These are phyloP conservation scores for Yamadazyma songkhlaensis DNA, from an alignment of 1,139 yeast species.

Conservation along the genomic window DNA sequence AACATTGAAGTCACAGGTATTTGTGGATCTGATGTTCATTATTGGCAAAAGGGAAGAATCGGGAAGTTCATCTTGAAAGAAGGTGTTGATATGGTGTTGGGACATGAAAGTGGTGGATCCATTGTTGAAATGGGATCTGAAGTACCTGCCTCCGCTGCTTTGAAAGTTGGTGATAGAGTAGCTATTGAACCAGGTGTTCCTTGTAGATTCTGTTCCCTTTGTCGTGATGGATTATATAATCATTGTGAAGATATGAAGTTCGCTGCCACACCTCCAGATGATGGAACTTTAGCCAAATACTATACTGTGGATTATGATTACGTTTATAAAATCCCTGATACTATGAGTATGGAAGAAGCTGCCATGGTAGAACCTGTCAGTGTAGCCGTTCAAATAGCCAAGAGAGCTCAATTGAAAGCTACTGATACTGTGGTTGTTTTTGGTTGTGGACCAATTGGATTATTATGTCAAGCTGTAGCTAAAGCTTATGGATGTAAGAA, in stretches of 20 bases:
- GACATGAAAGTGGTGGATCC: constrained; percentile 75
- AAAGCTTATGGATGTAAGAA: constrained; percentile 29
- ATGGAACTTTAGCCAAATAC: constrained; percentile 64
- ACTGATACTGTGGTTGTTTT: constrained; percentile 26
- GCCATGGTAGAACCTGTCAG: constrained; percentile 32
- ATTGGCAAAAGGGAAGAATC: constrained; percentile 74
- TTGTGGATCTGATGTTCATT: constrained; percentile 87
- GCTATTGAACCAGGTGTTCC: constrained; percentile 79
- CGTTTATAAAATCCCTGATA: constrained; percentile 29
- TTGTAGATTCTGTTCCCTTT: constrained; percentile 69
- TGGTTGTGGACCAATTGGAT: constrained; percentile 36
- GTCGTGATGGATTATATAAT: constrained; percentile 74
- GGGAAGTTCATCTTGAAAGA: constrained; percentile 64
- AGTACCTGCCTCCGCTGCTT: constrained; percentile 39
- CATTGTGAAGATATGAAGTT: constrained; percentile 80
- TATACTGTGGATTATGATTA: constrained; percentile 70
- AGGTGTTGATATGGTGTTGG: constrained; percentile 60
- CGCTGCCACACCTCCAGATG: constrained; percentile 74
- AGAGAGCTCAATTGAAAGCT: constrained; percentile 23
- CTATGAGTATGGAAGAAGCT: constrained; percentile 28
- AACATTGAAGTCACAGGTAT: constrained; percentile 57
- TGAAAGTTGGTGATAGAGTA: constrained; percentile 75
- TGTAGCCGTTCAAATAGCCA: constrained; percentile 31
- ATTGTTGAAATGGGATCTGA: constrained; percentile 63
- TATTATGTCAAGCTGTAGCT: constrained; percentile 26